phyloP scores from a whole-genome alignment of 2,329 filamentous ascomycete species.

The Penicillium glabrum region DNA sequence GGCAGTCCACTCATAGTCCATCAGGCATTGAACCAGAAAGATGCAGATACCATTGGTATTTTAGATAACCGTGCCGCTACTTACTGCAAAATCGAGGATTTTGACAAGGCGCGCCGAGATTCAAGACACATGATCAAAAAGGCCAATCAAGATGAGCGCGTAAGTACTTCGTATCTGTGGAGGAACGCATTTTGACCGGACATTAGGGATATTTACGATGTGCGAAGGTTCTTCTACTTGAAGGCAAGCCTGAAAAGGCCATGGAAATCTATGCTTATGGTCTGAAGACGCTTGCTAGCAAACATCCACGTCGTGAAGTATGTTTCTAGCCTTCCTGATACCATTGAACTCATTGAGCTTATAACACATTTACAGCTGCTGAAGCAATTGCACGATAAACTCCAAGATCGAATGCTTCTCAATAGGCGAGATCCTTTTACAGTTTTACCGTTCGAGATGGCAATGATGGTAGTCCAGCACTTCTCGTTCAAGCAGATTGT shows the following conservation, averaged over 20 bases:
- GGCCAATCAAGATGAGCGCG: conserved; percentile 52
- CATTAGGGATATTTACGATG: conserved; percentile 56
- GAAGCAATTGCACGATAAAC: conserved; percentile 49
- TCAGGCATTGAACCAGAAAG: conserved; percentile 39
- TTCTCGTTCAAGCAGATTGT: conserved; percentile 54
- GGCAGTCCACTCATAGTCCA: conserved; percentile 7
- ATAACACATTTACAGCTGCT: conserved; percentile 34
- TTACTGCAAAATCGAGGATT: conserved; percentile 53
- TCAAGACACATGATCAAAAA: conserved; percentile 57
- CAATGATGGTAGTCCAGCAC: conserved; percentile 51
- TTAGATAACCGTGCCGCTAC: conserved; percentile 58
- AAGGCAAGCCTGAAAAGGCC: conserved; percentile 54
- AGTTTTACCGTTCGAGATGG: conserved; percentile 55
- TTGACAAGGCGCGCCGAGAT: conserved; percentile 55
- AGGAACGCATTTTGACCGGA: neutral
- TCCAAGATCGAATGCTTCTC: conserved; percentile 32
- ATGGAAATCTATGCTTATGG: conserved; percentile 59
- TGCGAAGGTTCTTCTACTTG: conserved; percentile 47
- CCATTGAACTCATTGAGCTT: neutral
- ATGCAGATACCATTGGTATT: conserved; percentile 39
- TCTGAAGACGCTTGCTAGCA: conserved; percentile 51
- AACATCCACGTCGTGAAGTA: conserved; percentile 35
- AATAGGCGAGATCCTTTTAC: conserved; percentile 51
- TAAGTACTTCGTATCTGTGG: conserved; percentile 21
- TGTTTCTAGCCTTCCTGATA: neutral